Evolutionary conservation across 2,329 filamentous ascomycete species (phyloP).

Genomic region (Didymellaceae sp.): DNA sequence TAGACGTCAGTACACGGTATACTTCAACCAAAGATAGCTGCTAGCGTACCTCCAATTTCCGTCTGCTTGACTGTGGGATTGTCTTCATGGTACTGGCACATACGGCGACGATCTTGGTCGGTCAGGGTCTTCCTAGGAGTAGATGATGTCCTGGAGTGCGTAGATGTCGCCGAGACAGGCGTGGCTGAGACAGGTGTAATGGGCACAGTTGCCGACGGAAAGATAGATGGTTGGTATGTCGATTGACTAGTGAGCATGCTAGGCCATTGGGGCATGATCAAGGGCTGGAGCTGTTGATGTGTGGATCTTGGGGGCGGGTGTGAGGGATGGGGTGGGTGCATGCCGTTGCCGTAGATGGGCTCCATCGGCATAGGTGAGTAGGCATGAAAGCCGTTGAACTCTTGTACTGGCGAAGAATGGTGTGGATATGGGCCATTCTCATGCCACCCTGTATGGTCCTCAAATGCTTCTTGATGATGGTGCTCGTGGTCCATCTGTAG

Average conservation of each 20-base stretch:
- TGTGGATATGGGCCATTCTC: constrained; percentile 42
- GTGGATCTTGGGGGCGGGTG: constrained; percentile 42
- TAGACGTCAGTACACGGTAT: constrained; percentile 38
- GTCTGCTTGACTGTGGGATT: constrained; percentile 92
- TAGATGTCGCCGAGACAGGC: constrained; percentile 49
- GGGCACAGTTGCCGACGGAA: constrained; percentile 46
- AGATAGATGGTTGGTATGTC: constrained; percentile 48
- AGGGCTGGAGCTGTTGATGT: constrained; percentile 50
- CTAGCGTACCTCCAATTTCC: constrained; percentile 80
- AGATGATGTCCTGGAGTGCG: constrained; percentile 53
- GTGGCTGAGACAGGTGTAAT: constrained; percentile 49
- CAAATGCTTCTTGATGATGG: constrained; percentile 42
- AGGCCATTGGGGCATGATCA: constrained; percentile 51
- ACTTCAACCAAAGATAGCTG: background rate
- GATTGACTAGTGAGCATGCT: constrained; percentile 53
- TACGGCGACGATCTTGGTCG: constrained; percentile 84
- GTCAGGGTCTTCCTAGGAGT: constrained; percentile 87
- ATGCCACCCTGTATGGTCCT: constrained; percentile 46
- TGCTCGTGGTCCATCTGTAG: constrained; percentile 52
- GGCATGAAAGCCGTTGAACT: constrained; percentile 48
- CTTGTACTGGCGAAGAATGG: constrained; percentile 50
- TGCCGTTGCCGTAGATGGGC: constrained; percentile 45
- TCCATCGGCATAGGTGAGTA: constrained; percentile 51
- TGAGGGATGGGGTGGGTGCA: constrained; percentile 47
- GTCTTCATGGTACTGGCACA: constrained; percentile 93